Percentiles rank a stretch among this genome's conserved stretches.
phyloP scores from a whole-genome alignment of 768 basidiomycete genomes.

The Suillus hirtellus region DNA sequence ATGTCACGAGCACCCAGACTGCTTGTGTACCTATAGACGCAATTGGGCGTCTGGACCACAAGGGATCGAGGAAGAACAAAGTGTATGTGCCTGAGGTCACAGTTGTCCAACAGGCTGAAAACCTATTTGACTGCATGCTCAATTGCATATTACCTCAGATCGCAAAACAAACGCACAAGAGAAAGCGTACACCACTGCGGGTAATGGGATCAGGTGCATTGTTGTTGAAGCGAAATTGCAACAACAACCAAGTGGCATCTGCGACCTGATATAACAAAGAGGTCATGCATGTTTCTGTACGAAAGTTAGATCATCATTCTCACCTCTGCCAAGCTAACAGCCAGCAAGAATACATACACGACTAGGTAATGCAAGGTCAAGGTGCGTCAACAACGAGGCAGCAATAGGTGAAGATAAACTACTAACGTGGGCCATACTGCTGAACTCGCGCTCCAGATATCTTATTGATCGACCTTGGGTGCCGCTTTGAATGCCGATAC shows the following conservation, averaged over 20 bases:
- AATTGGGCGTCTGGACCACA: conserved; percentile 52
- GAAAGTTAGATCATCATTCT: not conserved
- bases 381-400: conserved; percentile 22
- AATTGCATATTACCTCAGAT: conserved; percentile 5
- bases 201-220: conserved; percentile 50
- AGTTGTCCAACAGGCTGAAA: conserved; percentile 61
- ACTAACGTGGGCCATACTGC: conserved; percentile 55
- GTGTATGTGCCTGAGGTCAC: conserved; percentile 52
- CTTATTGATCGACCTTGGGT: conserved; percentile 53
- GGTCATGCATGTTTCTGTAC: conserved; percentile 10
- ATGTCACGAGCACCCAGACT: conserved; percentile 59
- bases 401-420: not conserved
- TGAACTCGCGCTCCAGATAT: conserved; percentile 45
- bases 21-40: conserved; percentile 60
- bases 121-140: conserved; percentile 37
- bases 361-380: conserved; percentile 29
- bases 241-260: conserved; percentile 56
- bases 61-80: conserved; percentile 61
- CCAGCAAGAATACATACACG: conserved; percentile 52
- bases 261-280: conserved; percentile 40
- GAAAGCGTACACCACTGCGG: conserved; percentile 45
- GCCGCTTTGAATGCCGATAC: conserved; percentile 44
- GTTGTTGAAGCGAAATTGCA: conserved; percentile 54
- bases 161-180: conserved; percentile 43
- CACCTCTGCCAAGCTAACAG: conserved; percentile 51